These are phyloP conservation scores for Hirschfeldia incana DNA, from an alignment of 345 rosid species.

Conservation along the genomic window DNA sequence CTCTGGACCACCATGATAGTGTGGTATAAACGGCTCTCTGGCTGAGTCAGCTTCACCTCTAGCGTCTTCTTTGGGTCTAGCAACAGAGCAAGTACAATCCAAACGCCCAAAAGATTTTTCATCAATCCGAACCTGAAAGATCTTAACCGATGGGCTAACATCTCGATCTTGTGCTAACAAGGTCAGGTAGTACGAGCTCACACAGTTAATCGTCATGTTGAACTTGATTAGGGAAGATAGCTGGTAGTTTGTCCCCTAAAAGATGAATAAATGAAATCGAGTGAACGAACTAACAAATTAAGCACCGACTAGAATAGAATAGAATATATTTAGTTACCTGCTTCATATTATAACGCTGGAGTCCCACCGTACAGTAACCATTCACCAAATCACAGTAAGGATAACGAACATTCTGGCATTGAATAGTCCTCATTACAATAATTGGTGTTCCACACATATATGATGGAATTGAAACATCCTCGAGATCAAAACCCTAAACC, in stretches of 20 bases:
- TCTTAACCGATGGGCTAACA: not conserved
- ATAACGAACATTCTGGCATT: not conserved
- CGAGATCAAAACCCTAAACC: not conserved
- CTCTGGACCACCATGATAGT: not conserved
- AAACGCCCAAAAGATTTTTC: not conserved
- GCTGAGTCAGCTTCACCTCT: not conserved
- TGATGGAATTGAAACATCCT: not conserved
- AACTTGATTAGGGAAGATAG: not conserved
- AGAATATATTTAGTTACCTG: not conserved
- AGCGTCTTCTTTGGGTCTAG: not conserved
- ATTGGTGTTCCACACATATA: not conserved
- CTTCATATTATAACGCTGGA: not conserved
- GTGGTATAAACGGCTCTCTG: not conserved
- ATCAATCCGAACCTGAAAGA: not conserved
- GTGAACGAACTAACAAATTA: not conserved
- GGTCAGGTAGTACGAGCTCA: slow-evolving; percentile 2
- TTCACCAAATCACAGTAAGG: not conserved
- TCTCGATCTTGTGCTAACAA: not conserved
- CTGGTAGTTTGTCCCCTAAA: not conserved
- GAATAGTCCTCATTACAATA: not conserved
- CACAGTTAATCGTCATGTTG: not conserved
- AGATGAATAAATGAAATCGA: not conserved
- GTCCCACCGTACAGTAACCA: not conserved
- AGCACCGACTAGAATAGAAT: not conserved
- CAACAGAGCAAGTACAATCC: not conserved